Evolutionary conservation across 441 rosid species (phyloP).

Genomic region (Mallotus repandus): DNA sequence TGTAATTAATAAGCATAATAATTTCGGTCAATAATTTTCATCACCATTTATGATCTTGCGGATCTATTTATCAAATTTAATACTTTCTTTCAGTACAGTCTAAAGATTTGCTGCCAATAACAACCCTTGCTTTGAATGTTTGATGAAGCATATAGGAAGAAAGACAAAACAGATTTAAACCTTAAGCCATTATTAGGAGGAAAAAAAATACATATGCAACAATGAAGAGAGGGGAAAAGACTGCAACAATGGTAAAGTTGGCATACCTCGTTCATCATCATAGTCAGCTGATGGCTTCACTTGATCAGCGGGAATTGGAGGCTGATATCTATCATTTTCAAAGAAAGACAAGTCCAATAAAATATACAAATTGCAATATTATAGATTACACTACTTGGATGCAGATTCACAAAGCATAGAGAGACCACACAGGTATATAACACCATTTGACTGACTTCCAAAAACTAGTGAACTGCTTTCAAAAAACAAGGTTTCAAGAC

Average conservation of each 20-base stretch:
- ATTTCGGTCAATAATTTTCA: too few species aligned
- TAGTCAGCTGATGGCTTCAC: slow-evolving; percentile 38
- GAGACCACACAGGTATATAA: not conserved
- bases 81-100: not conserved
- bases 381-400: too few species aligned
- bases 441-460: not conserved
- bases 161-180: not conserved
- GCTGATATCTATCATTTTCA: slow-evolving; percentile 39
- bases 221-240: not conserved
- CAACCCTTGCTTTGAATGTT: not conserved
- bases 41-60: not conserved
- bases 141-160: not conserved
- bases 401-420: not conserved
- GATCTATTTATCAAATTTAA: not conserved
- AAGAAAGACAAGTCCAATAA: not conserved
- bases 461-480: not conserved
- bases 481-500: not conserved
- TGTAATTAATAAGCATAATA: too few species aligned
- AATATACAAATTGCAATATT: not conserved
- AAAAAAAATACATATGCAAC: not conserved
- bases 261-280: slow-evolving; percentile 43
- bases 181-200: not conserved
- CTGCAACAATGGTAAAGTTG: not conserved
- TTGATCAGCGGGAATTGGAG: slow-evolving; percentile 47
- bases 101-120: not conserved